Conservation (phyloP, 495 filamentous ascomycete genomes). For the Penicillium lagena region DNA sequence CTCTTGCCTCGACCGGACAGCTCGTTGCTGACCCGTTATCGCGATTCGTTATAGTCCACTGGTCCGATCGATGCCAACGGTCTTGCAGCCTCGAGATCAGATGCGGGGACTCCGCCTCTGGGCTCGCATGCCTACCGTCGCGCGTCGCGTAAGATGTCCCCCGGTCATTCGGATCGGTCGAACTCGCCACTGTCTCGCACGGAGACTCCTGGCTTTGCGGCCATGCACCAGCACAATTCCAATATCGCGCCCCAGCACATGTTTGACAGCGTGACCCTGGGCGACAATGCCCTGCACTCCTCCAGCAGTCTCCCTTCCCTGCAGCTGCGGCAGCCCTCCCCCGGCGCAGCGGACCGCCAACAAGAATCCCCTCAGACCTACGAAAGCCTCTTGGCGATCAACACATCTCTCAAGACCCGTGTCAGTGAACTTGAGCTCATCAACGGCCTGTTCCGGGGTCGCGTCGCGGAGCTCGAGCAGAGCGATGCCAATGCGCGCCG, state of each 20-base stretch:
- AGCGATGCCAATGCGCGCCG: slow-evolving; percentile 62
- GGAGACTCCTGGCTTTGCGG: slow-evolving; percentile 67
- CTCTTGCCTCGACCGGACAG: slow-evolving; percentile 11
- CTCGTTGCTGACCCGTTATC: slow-evolving; percentile 22
- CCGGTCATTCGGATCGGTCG: slow-evolving; percentile 69
- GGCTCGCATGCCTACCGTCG: slow-evolving; percentile 53
- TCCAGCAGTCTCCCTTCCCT: slow-evolving; percentile 48
- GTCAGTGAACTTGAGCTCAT: slow-evolving; percentile 94
- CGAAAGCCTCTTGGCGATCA: slow-evolving; percentile 69
- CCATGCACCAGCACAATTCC: slow-evolving; percentile 55
- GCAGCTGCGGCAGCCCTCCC: slow-evolving; percentile 57
- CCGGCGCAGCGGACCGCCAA: slow-evolving; percentile 69
- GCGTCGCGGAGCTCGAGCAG: slow-evolving; percentile 79
- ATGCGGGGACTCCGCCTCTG: slow-evolving; percentile 47
- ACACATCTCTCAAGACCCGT: slow-evolving; percentile 79
- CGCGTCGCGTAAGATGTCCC: slow-evolving; percentile 62
- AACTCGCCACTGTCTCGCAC: slow-evolving; percentile 85
- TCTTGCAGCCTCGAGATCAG: slow-evolving; percentile 49
- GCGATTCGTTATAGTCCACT: slow-evolving; percentile 31
- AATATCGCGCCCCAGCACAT: slow-evolving; percentile 72
- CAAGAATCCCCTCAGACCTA: slow-evolving; percentile 72
- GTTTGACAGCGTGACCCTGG: slow-evolving; percentile 68
- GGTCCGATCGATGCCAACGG: slow-evolving; percentile 50
- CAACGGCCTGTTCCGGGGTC: slow-evolving; percentile 86
- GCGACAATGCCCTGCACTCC: slow-evolving; percentile 55